Conservation (phyloP, 148 eudicot genomes). For the Vaccinium vitisidaea region DNA sequence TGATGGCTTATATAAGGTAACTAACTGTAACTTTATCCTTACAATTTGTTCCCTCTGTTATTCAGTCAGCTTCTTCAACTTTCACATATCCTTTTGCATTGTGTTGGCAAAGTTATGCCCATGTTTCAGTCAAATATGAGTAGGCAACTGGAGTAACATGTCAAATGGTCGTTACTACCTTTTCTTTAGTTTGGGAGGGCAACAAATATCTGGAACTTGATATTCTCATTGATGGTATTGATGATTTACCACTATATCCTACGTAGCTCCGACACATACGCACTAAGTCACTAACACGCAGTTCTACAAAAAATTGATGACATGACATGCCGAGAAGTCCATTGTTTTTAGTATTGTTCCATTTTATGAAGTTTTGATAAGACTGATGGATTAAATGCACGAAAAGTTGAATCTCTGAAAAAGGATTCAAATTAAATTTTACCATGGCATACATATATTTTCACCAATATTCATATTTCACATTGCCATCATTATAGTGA, state of each 20-base stretch:
- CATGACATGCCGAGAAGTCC: not conserved
- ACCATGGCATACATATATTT: not conserved
- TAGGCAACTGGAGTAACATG: not conserved
- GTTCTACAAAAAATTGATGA: not conserved
- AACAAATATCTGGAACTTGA: not conserved
- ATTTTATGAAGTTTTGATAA: too few species aligned
- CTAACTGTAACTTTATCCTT: not conserved
- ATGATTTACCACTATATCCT: not conserved
- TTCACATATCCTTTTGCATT: not conserved
- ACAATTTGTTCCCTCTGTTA: not conserved
- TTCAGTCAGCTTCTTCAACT: not conserved
- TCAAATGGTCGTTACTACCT: not conserved
- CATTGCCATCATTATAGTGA: too few species aligned
- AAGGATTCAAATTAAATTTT: not conserved
- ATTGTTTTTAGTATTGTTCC: not conserved
- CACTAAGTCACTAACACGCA: not conserved
- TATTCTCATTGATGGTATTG: not conserved
- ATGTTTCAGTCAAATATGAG: not conserved
- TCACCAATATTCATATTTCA: not conserved
- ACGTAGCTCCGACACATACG: not conserved
- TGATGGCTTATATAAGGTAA: conserved; percentile 77
- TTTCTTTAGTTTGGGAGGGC: not conserved
- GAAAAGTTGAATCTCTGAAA: too few species aligned
- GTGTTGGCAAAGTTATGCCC: not conserved
- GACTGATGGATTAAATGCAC: too few species aligned